phyloP scores from a whole-genome alignment of 371 early-diverging fungal genomes.

The Parasitella parasitica region DNA sequence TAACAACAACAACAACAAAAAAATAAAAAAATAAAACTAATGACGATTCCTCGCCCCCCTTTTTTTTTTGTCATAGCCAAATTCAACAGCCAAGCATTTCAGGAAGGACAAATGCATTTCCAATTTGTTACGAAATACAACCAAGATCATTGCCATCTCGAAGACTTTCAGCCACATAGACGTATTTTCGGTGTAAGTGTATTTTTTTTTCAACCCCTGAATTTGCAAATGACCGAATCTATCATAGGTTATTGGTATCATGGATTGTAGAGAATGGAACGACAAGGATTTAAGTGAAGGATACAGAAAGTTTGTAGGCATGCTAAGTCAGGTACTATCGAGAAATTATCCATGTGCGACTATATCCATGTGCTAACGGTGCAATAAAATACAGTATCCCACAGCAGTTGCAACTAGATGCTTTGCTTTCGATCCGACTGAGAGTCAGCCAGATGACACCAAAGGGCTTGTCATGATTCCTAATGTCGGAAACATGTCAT shows the following conservation, averaged over 20 bases:
- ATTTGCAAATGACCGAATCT: not conserved
- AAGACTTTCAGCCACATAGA: slow-evolving; percentile 78
- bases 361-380: not conserved
- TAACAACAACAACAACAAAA: not conserved
- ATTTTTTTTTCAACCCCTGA: not conserved
- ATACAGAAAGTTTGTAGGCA: slow-evolving; percentile 56
- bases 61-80: slow-evolving; percentile 12
- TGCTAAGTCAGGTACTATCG: not conserved
- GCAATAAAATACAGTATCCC: slow-evolving; percentile 65
- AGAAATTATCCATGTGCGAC: not conserved
- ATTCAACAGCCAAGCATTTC: slow-evolving; percentile 35
- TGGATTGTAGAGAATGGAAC: slow-evolving; percentile 79
- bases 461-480: slow-evolving; percentile 80
- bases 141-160: slow-evolving; percentile 62
- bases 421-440: slow-evolving; percentile 83
- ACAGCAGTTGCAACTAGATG: slow-evolving; percentile 72
- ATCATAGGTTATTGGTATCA: slow-evolving; percentile 73
- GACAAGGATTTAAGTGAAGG: slow-evolving; percentile 64
- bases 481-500: slow-evolving; percentile 76
- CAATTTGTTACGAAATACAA: slow-evolving; percentile 72
- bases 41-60: too few species aligned
- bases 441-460: slow-evolving; percentile 73
- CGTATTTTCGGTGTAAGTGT: slow-evolving; percentile 72
- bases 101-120: slow-evolving; percentile 78
- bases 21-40: not conserved